phyloP scores from a whole-genome alignment of 2,329 filamentous ascomycete species.

The Alternaria triticimaculans region DNA sequence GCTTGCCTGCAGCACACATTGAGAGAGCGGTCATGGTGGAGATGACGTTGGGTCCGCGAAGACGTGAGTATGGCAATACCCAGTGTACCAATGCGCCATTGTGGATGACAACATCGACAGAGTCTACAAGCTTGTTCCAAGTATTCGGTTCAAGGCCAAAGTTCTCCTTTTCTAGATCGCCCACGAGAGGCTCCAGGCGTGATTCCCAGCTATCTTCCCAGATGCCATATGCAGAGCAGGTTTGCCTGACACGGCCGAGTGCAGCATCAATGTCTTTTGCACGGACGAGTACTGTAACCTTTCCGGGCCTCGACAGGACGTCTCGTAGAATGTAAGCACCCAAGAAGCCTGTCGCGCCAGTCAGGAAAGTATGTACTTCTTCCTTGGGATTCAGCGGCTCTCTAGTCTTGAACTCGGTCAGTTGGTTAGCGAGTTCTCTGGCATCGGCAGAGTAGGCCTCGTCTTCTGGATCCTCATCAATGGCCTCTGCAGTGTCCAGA shows the following conservation, averaged over 20 bases:
- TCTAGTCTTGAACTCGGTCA: slow-evolving; percentile 50
- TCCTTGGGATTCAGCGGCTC: slow-evolving; percentile 51
- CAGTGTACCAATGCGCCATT: slow-evolving; percentile 79
- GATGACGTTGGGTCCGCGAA: slow-evolving; percentile 79
- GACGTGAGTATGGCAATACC: slow-evolving; percentile 76
- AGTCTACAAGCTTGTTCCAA: slow-evolving; percentile 70
- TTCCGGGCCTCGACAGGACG: slow-evolving; percentile 69
- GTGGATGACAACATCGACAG: slow-evolving; percentile 74
- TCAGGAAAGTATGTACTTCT: slow-evolving; percentile 74
- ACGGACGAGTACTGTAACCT: slow-evolving; percentile 78
- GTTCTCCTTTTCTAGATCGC: slow-evolving; percentile 74
- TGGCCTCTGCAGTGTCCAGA: slow-evolving; percentile 48
- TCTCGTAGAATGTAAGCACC: slow-evolving; percentile 82
- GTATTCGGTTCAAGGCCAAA: slow-evolving; percentile 72
- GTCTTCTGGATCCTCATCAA: slow-evolving; percentile 57
- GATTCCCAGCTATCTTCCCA: slow-evolving; percentile 74
- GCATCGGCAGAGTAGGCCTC: slow-evolving; percentile 62
- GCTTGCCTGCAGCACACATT: slow-evolving; percentile 76
- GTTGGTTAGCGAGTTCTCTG: slow-evolving; percentile 56
- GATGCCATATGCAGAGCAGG: slow-evolving; percentile 77
- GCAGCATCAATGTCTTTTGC: slow-evolving; percentile 67
- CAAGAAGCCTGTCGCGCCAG: slow-evolving; percentile 89
- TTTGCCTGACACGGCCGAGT: slow-evolving; percentile 69
- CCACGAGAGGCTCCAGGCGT: slow-evolving; percentile 71
- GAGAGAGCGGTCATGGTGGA: slow-evolving; percentile 77